Base-by-base conservation (phyloP, 2,329 filamentous ascomycete species). In the Alternaria sp. region DNA sequence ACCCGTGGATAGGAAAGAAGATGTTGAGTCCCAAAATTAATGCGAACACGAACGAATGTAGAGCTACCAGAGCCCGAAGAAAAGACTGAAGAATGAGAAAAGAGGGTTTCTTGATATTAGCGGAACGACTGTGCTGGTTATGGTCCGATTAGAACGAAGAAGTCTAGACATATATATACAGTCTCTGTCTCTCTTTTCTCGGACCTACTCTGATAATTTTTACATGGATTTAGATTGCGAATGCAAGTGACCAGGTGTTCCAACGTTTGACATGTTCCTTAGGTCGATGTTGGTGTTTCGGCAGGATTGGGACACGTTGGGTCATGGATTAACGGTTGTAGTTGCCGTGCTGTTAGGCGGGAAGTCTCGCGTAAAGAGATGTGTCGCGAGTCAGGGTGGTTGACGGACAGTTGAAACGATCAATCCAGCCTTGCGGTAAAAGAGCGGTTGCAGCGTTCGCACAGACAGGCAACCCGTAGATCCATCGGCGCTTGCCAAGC, bases 31-130 rank as follows among this genome's bases (percentile, higher is more conserved):
- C 43, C 38, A 54, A 57, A 51, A 56, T 49, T 38, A 67, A 60
- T 43, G 38, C 39, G 2, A 44, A 22, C 4, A 42, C 11, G 43
- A 61, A 53, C 16, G 61, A 70, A 58, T 20, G 46, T 61, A 47
- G 65, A 72, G 74, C 75, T 77, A 59, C 75, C 73, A 64, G 75
- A 75, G 74, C 75, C 44, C 59, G 36, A 55, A 68, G 64, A 70
- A 74, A 63, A 34, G 63, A 71, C 68, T 51, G 59, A 43, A 55
- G 41, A 48, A 5, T 7, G 36, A 34, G 18, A 49, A 64, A 64
- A 63, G 57, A 64, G 63, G 43, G 59, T 59, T 43, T 47, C 54
- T 64, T 46, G 41, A 44, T 39, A 51, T 22, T 20, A 59, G 56
- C 57, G 42, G 54, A 53, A 51, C 42, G 34, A 28, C 32, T 41